A percentile compares a stretch with the other conserved stretches of the same genome.
Conservation (phyloP, 331 rosid species). For the Acacia concinna region DNA sequence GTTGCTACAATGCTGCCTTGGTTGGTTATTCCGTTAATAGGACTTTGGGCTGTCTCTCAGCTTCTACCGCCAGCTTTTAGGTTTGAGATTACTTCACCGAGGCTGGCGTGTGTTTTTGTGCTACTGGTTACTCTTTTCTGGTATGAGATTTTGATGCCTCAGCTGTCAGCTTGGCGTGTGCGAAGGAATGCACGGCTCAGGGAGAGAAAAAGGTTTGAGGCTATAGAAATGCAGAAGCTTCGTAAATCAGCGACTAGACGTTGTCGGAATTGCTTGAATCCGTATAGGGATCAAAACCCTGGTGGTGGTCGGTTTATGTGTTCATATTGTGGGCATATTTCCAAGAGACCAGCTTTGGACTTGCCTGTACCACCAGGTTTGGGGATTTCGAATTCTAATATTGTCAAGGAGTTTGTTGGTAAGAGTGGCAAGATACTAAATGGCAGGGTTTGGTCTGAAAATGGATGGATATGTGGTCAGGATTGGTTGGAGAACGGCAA, state of each 20-base stretch:
- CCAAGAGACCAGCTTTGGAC: conserved; percentile 92
- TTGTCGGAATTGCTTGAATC: conserved; percentile 89
- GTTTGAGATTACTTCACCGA: conserved; percentile 92
- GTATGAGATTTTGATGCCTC: conserved; percentile 99
- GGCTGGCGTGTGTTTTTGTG: conserved; percentile 93
- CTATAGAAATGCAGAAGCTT: conserved; percentile 71
- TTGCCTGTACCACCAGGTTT: conserved; percentile 77
- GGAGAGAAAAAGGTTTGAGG: conserved; percentile 75
- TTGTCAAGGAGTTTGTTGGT: conserved; percentile 81
- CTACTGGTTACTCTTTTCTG: conserved; percentile 91
- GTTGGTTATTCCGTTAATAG: conserved; percentile 95
- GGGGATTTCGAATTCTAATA: conserved; percentile 65
- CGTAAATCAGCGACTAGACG: conserved; percentile 82
- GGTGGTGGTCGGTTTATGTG: conserved; percentile 99
- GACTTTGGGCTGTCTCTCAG: conserved; percentile 97
- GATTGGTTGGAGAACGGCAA: conserved; percentile 90
- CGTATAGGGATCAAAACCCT: conserved; percentile 96
- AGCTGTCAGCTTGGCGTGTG: conserved; percentile 87
- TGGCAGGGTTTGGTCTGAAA: conserved; percentile 87
- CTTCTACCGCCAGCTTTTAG: conserved; percentile 93
- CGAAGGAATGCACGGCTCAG: conserved; percentile 76
- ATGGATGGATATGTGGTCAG: conserved; percentile 88
- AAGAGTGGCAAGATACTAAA: conserved; percentile 86
- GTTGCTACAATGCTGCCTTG: conserved; percentile 99
- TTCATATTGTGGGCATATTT: conserved; percentile 91